Conservation (phyloP, 1,284 basidiomycete genomes). For the Ceratobasidium sp. region DNA sequence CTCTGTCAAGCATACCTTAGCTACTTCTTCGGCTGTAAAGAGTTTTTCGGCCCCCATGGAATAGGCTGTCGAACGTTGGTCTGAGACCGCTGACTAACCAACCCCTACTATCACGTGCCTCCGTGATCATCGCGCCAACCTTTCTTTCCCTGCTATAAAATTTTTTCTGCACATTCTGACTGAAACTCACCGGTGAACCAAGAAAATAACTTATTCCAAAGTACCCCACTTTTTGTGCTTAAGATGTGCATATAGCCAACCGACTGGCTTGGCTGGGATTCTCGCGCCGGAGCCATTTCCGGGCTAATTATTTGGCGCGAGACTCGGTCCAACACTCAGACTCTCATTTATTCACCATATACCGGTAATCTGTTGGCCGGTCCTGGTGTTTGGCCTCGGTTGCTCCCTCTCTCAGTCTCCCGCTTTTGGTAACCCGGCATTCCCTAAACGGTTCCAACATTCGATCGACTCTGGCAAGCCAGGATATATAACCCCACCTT, state of each 20-base stretch:
- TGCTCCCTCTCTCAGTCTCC: neutral
- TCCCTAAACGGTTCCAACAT: conserved; percentile 1
- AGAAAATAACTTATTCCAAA: no score
- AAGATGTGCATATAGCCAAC: neutral
- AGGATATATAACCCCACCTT: neutral
- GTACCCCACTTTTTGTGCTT: neutral
- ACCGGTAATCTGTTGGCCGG: neutral
- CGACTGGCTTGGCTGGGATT: neutral
- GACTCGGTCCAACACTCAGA: neutral
- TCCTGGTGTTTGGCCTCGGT: neutral
- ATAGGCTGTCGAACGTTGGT: no score
- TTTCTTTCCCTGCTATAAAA: neutral
- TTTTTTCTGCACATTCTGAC: no score
- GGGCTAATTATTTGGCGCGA: neutral
- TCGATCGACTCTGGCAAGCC: neutral
- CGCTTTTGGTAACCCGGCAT: neutral
- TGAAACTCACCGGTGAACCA: no score
- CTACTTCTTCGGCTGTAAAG: conserved; percentile 27
- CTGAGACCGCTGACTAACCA: no score
- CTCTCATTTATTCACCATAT: neutral
- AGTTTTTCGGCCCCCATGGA: neutral
- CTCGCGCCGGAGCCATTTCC: neutral
- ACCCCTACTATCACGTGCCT: neutral
- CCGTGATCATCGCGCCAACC: no score
- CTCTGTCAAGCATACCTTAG: conserved; percentile 15